Evolutionary conservation across 495 filamentous ascomycete genomes (phyloP), one percentile per base, ranked within the genome.

Genomic region (Filosporella fistucella): DNA sequence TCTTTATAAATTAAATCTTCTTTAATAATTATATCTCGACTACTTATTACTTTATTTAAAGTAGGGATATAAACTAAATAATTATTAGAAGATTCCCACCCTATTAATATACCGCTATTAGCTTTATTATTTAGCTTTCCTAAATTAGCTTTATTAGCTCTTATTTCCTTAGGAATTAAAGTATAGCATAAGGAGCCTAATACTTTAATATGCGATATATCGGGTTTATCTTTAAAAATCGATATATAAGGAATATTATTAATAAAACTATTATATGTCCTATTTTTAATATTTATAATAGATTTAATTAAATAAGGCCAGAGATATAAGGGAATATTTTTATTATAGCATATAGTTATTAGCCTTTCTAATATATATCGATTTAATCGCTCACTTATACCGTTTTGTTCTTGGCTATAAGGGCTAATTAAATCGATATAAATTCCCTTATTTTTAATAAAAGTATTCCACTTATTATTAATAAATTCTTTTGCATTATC

Each of bases 221-320:
- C 28, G 12, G 21, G 46, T 18, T 49, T 49, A 9, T 28, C 14
- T 13, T 42, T 18, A 9, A 18, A 5, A 3, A 49, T 24, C 4
- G 13, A 10, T 13, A 6, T 22, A 20, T 40, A 49, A 30, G 46
- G 46, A 26, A 18, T 49, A 21, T 13, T 20, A 4, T 49, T 49
- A 41, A 49, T 49, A 41, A 22, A 21, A 49, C 5, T 10, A 24
- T 49, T 49, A 49, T 49, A 49, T 21, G 46, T 49, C 16, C 46
- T 24, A 42, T 49, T 49, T 21, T 49, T 40, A 40, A 49, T 41
- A 32, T 49, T n/a, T 14, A 16, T 16, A 23, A 49, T 49, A 41
- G 26, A 24, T 22, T 49, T 21, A 10, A 49, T 21, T 5, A 49
- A 11, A 32, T 41, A 40, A 49, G 46, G 46, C 46, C 26, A 47